phyloP scores from a whole-genome alignment of 805 yeast species.

The Monosporozyma aerobia region DNA sequence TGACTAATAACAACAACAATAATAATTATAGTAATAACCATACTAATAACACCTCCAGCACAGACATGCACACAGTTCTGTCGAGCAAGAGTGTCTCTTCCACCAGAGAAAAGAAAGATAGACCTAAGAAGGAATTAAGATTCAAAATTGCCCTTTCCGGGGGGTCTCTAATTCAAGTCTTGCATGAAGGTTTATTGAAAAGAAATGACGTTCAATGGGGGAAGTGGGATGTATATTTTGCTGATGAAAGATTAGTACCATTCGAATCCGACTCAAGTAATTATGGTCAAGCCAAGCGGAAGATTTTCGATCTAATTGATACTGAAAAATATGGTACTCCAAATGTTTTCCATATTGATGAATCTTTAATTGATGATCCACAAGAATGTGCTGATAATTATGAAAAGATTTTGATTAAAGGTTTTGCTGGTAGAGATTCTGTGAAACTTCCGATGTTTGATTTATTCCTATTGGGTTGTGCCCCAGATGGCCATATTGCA shows the following conservation, averaged over 20 bases:
- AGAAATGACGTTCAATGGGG: conserved; percentile 80
- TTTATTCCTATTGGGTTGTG: conserved; percentile 85
- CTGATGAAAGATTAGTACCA: conserved; percentile 92
- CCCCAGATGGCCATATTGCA: conserved; percentile 97
- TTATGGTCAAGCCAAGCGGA: conserved; percentile 80
- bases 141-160: conserved; percentile 90
- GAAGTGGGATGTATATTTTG: conserved; percentile 92
- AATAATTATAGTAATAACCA: not conserved
- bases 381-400: conserved; percentile 92
- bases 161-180: conserved; percentile 80
- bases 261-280: conserved; percentile 75
- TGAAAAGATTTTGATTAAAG: conserved; percentile 75
- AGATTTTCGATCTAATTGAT: conserved; percentile 55
- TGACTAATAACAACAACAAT: not conserved
- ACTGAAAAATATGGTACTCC: conserved; percentile 41
- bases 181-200: conserved; percentile 74
- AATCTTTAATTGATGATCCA: conserved; percentile 60
- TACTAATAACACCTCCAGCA: conserved; percentile 2
- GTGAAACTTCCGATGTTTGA: conserved; percentile 95
- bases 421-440: conserved; percentile 92
- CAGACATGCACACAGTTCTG: conserved; percentile 14
- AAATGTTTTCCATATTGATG: conserved; percentile 75
- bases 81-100: conserved; percentile 18
- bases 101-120: conserved; percentile 29
- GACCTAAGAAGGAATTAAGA: conserved; percentile 52